Evolutionary conservation across 768 basidiomycete genomes (phyloP).

Genomic region (Amanita phalloides): DNA sequence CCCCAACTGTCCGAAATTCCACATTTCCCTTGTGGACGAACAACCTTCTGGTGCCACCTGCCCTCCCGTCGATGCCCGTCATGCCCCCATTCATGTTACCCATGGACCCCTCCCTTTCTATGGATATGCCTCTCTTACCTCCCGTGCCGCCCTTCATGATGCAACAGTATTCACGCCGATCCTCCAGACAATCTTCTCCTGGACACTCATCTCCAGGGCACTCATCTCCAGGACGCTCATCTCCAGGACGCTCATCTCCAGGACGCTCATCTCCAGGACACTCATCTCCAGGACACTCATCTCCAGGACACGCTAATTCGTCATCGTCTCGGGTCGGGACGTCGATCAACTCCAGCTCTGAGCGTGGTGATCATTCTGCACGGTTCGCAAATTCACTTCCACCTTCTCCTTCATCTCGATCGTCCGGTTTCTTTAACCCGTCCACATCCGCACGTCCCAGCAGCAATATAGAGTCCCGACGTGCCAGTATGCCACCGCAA

Average conservation of each 20-base stretch:
- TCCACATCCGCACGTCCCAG: not conserved
- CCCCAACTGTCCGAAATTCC: constrained; percentile 17
- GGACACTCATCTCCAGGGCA: constrained; percentile 17
- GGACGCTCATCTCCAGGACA: constrained; percentile 17
- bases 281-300: constrained; percentile 18
- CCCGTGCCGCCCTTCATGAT: constrained; percentile 72
- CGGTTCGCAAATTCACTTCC: constrained; percentile 12
- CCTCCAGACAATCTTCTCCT: constrained; percentile 22
- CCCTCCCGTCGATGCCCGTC: constrained; percentile 16
- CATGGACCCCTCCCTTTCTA: constrained; percentile 20
- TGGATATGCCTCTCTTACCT: constrained; percentile 63
- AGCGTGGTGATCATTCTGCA: constrained; percentile 15
- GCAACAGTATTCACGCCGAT: constrained; percentile 39
- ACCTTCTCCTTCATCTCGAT: constrained; percentile 6
- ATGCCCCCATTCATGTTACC: constrained; percentile 19
- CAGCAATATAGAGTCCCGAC: not conserved
- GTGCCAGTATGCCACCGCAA: constrained; percentile 3
- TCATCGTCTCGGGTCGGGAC: constrained; percentile 25
- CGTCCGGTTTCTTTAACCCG: not conserved
- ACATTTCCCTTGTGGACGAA: constrained; percentile 31
- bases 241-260: constrained; percentile 22
- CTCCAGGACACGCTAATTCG: constrained; percentile 22
- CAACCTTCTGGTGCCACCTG: constrained; percentile 25
- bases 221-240: constrained; percentile 19
- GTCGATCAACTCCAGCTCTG: constrained; percentile 23